phyloP scores from a whole-genome alignment of 2,329 filamentous ascomycete genomes.

The Penicillium sp. region DNA sequence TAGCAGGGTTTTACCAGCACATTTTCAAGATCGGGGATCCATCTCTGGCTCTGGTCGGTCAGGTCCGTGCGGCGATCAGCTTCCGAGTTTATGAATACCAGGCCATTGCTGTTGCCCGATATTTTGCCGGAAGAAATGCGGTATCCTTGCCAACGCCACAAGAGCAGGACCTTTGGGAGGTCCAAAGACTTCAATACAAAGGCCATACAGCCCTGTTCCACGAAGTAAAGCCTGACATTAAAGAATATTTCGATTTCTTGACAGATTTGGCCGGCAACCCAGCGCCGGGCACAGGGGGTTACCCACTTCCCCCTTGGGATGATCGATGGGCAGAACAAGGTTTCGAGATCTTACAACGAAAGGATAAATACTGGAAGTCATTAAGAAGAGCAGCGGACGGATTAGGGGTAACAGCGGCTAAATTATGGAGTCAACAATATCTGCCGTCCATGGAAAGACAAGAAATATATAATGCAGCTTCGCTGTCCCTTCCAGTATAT shows the following conservation, averaged over 20 bases:
- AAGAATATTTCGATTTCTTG: slow-evolving; percentile 40
- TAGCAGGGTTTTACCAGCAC: slow-evolving; percentile 30
- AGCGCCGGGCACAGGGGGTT: slow-evolving; percentile 32
- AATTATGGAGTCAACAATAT: not conserved
- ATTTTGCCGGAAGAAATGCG: slow-evolving; percentile 24
- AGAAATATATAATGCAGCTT: not conserved
- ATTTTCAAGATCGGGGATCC: slow-evolving; percentile 29
- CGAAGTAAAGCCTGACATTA: slow-evolving; percentile 33
- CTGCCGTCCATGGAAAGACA: no score
- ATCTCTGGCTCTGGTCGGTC: slow-evolving; percentile 27
- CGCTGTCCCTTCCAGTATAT: no score
- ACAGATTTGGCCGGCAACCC: slow-evolving; percentile 40
- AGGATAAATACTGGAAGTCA: slow-evolving; percentile 19
- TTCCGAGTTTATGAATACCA: slow-evolving; percentile 33
- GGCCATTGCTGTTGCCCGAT: slow-evolving; percentile 28
- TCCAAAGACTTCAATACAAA: slow-evolving; percentile 18
- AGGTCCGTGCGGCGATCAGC: slow-evolving; percentile 26
- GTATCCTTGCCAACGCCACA: slow-evolving; percentile 15
- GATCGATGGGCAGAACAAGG: slow-evolving; percentile 29
- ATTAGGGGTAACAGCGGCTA: not conserved
- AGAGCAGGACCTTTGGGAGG: slow-evolving; percentile 28
- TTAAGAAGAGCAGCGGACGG: not conserved
- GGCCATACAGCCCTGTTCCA: slow-evolving; percentile 20
- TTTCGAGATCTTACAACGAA: slow-evolving; percentile 18
- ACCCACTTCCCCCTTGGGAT: slow-evolving; percentile 38